Percentiles rank a stretch among this genome's conserved stretches.
Evolutionary conservation across 2,329 filamentous ascomycete genomes (phyloP).

Genomic region (Claviceps sp.): DNA sequence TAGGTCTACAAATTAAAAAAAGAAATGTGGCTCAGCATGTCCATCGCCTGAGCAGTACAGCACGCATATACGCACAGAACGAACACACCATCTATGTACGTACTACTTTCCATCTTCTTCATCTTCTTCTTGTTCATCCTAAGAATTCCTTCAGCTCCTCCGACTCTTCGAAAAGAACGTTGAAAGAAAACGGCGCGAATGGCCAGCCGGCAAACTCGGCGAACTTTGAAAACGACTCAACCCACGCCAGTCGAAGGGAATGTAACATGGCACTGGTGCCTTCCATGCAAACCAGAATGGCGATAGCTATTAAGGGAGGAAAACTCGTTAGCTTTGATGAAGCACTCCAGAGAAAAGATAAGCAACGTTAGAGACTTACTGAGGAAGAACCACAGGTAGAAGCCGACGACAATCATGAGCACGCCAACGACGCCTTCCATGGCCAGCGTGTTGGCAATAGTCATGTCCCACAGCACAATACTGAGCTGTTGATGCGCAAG

Average conservation of each 20-base stretch:
- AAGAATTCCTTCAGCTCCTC: slow-evolving; percentile 44
- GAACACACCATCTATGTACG: not conserved
- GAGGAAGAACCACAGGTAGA: slow-evolving; percentile 86
- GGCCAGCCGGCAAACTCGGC: slow-evolving; percentile 81
- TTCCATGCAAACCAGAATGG: slow-evolving; percentile 83
- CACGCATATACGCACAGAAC: not conserved
- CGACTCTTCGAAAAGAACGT: slow-evolving; percentile 72
- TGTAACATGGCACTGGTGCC: slow-evolving; percentile 94
- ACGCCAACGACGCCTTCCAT: slow-evolving; percentile 55
- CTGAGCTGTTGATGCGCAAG: slow-evolving; percentile 96
- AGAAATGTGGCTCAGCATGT: slow-evolving; percentile 7
- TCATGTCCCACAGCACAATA: slow-evolving; percentile 94
- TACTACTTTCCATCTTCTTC: not conserved
- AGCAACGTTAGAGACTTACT: slow-evolving; percentile 22
- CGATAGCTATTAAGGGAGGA: slow-evolving; percentile 21
- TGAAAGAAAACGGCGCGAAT: slow-evolving; percentile 84
- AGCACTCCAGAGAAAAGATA: not conserved
- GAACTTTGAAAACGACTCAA: slow-evolving; percentile 96
- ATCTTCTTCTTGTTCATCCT: slow-evolving; percentile 19
- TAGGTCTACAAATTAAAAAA: slow-evolving; percentile 17
- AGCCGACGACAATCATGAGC: slow-evolving; percentile 67
- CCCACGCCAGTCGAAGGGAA: slow-evolving; percentile 83
- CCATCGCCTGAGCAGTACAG: not conserved
- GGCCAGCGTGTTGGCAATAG: slow-evolving; percentile 62
- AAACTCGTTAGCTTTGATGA: slow-evolving; percentile 12